These are phyloP conservation scores for Aspergillus sojae DNA, from an alignment of 2,329 filamentous ascomycete genomes.

Conservation along the genomic window DNA sequence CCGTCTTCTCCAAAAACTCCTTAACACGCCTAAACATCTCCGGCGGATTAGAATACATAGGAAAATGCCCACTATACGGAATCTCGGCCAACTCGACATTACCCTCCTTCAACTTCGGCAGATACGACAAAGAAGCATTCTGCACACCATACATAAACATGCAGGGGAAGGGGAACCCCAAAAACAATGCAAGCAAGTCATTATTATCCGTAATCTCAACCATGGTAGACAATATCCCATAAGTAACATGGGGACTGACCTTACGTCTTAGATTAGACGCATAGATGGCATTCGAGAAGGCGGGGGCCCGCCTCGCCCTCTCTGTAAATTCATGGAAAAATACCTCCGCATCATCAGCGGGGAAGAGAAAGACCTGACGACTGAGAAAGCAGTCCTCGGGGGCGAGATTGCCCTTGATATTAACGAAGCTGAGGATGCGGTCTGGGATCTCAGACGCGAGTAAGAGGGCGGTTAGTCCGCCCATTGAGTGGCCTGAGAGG, in stretches of 20 bases:
- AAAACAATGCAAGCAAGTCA: constrained; percentile 22
- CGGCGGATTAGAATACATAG: constrained; percentile 32
- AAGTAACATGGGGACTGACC: constrained; percentile 21
- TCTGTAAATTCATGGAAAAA: constrained; percentile 26
- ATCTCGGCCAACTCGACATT: constrained; percentile 28
- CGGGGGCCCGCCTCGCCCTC: constrained; percentile 14
- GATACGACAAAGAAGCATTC: constrained; percentile 24
- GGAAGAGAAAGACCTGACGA: constrained; percentile 26
- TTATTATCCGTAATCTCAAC: constrained; percentile 25
- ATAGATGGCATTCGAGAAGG: constrained; percentile 23
- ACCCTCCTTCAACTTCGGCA: constrained; percentile 16
- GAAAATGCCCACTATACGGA: constrained; percentile 26
- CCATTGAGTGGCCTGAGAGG: constrained; percentile 31
- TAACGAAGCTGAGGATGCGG: constrained; percentile 25
- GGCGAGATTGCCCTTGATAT: constrained; percentile 29
- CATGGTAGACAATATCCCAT: constrained; percentile 29
- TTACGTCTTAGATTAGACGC: constrained; percentile 21
- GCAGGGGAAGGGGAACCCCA: constrained; percentile 16
- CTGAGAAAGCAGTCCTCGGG: constrained; percentile 31
- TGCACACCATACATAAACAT: constrained; percentile 31
- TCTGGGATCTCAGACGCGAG: constrained; percentile 20
- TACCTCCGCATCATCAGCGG: constrained; percentile 13
- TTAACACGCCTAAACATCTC: constrained; percentile 28
- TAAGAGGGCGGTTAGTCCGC: constrained; percentile 25
- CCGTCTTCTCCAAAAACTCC: constrained; percentile 14